A percentile compares a stretch with the other conserved stretches of the same genome.
Evolutionary conservation across 768 basidiomycete genomes (phyloP).

Genomic region (Termitomyces titanicus): DNA sequence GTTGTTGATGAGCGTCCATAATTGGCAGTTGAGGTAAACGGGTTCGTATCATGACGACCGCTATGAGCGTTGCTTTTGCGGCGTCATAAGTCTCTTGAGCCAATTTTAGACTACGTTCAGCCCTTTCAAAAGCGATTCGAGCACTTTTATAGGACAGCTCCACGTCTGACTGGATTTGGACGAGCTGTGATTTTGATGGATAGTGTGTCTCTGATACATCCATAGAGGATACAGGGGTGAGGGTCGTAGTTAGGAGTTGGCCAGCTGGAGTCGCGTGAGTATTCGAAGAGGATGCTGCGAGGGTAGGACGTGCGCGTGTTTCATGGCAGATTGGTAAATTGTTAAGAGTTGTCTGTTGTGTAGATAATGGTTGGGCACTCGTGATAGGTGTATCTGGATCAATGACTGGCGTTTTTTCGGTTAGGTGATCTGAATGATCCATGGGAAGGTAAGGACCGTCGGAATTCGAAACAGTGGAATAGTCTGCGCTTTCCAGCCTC

Average conservation of each 20-base stretch:
- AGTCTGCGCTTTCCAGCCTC: constrained; percentile 1
- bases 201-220: not conserved
- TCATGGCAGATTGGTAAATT: not conserved
- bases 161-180: not conserved
- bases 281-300: not conserved
- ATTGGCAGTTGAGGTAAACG: not conserved
- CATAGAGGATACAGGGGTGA: not conserved
- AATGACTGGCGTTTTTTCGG: constrained; percentile 3
- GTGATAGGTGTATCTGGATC: not conserved
- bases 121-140: constrained; percentile 2
- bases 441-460: not conserved
- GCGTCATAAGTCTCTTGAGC: constrained; percentile 8
- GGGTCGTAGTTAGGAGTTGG: not conserved
- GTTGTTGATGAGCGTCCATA: not conserved
- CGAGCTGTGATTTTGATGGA: not conserved
- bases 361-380: not conserved
- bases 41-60: not conserved
- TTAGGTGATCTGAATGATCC: not conserved
- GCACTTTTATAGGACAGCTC: constrained; percentile 4
- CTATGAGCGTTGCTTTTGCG: constrained; percentile 4
- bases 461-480: not conserved
- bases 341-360: not conserved
- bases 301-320: not conserved
- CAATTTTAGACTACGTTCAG: not conserved
- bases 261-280: not conserved